A percentile compares a stretch with the other conserved stretches of the same genome.
phyloP scores from a whole-genome alignment of 768 basidiomycete species.

The Lactarius tabidus region DNA sequence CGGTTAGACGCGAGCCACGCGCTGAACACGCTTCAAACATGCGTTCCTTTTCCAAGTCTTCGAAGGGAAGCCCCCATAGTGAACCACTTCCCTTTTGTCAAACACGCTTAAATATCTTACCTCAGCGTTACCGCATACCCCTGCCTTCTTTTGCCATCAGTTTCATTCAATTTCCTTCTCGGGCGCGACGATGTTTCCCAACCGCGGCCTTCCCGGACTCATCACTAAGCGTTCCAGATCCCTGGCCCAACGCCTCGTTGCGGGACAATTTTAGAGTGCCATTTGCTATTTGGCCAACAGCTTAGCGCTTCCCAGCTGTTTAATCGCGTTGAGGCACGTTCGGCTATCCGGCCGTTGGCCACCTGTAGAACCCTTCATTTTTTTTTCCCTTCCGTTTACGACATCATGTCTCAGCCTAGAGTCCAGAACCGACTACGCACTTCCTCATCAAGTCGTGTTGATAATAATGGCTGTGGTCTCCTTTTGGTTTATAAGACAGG shows the following conservation, averaged over 20 bases:
- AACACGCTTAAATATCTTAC: constrained; percentile 4
- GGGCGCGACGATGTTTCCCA: not conserved
- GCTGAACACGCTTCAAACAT: constrained; percentile 22
- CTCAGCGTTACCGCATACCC: constrained; percentile 13
- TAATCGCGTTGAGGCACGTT: constrained; percentile 17
- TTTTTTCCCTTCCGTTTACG: constrained; percentile 16
- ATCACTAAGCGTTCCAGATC: constrained; percentile 24
- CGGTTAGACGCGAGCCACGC: constrained; percentile 18
- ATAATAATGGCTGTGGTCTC: constrained; percentile 5
- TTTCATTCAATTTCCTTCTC: constrained; percentile 1
- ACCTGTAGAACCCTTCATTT: constrained; percentile 10
- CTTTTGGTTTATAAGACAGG: constrained; percentile 17
- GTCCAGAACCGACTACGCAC: constrained; percentile 21
- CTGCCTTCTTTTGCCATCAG: not conserved
- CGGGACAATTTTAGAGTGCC: constrained; percentile 18
- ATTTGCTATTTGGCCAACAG: constrained; percentile 18
- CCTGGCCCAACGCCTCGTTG: constrained; percentile 16
- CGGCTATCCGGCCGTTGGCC: constrained; percentile 15
- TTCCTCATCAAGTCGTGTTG: constrained; percentile 8
- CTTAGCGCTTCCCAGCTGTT: not conserved
- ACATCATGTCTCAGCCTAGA: constrained; percentile 5
- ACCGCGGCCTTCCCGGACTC: constrained; percentile 15
- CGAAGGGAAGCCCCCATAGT: not conserved
- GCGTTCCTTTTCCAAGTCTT: constrained; percentile 4
- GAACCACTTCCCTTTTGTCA: not conserved